Percentiles rank a stretch among this genome's conserved stretches.
Evolutionary conservation across 1,284 basidiomycete species (phyloP).

Genomic region (Leccinum pachyderme): DNA sequence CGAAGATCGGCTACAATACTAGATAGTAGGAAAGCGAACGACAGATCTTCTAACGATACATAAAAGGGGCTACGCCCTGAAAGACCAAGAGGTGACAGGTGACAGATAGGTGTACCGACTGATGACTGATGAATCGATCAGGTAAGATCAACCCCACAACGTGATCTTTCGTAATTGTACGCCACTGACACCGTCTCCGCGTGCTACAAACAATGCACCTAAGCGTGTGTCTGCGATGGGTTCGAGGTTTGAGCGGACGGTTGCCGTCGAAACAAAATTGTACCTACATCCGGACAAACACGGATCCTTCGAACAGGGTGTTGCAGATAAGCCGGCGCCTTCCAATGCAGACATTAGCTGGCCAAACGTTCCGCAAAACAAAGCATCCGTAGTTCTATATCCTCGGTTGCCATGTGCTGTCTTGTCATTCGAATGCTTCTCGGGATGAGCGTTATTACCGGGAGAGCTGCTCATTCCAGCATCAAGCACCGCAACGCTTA

Average conservation of each 20-base stretch:
- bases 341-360: constrained; percentile 46
- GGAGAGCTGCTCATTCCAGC: constrained; percentile 47
- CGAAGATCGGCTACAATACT: neutral
- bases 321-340: constrained; percentile 41
- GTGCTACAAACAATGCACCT: constrained; percentile 47
- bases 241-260: neutral
- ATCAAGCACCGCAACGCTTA: constrained; percentile 44
- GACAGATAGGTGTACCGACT: too few relatives aligned
- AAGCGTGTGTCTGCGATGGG: constrained; percentile 39
- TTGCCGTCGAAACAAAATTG: neutral
- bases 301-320: constrained; percentile 36
- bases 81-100: neutral
- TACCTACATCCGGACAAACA: constrained; percentile 38
- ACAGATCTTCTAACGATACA: neutral
- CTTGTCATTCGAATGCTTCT: constrained; percentile 12
- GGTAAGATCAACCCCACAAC: constrained; percentile 40
- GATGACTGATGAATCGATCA: neutral
- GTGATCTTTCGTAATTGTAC: constrained; percentile 46
- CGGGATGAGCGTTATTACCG: constrained; percentile 11
- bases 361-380: constrained; percentile 50
- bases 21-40: neutral
- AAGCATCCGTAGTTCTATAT: constrained; percentile 25
- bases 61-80: too few relatives aligned
- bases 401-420: constrained; percentile 14
- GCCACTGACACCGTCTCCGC: constrained; percentile 27